A percentile compares a stretch with the other conserved stretches of the same genome.
Evolutionary conservation across 1,284 basidiomycete species (phyloP).

Genomic region (Coriolopsis trogii): DNA sequence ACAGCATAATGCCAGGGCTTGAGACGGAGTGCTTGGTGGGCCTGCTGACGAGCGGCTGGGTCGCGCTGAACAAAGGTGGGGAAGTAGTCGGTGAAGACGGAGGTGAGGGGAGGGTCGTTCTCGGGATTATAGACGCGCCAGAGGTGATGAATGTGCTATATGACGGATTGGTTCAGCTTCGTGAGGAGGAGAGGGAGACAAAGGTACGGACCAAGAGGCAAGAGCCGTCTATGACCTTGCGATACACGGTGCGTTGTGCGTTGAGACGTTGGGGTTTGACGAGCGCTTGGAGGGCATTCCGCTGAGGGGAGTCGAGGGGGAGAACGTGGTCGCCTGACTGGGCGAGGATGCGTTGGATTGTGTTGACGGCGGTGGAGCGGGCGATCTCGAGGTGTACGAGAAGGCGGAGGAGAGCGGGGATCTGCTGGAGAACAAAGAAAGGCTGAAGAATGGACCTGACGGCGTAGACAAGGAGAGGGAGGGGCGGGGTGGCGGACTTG

Average conservation of each 20-base stretch:
- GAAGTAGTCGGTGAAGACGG: slow-evolving; percentile 21
- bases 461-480: not conserved
- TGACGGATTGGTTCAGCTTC: not conserved
- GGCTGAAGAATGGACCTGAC: not conserved
- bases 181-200: not conserved
- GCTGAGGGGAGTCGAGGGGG: not conserved
- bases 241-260: slow-evolving; percentile 14
- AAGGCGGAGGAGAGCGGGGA: slow-evolving; percentile 20
- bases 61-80: slow-evolving; percentile 17
- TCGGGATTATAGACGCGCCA: slow-evolving; percentile 11
- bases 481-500: not conserved
- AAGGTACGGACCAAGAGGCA: slow-evolving; percentile 12
- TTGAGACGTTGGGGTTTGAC: not conserved
- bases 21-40: not conserved
- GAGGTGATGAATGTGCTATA: slow-evolving; percentile 20
- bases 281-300: not conserved
- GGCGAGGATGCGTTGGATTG: slow-evolving; percentile 1
- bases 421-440: slow-evolving; percentile 5
- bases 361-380: slow-evolving; percentile 3
- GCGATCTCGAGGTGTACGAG: slow-evolving; percentile 18
- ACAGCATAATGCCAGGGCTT: slow-evolving; percentile 18
- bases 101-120: slow-evolving; percentile 1
- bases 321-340: not conserved
- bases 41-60: slow-evolving; percentile 1
- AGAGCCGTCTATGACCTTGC: slow-evolving; percentile 15